Percentiles rank a stretch among this genome's conserved stretches.
Conservation (phyloP, 495 filamentous ascomycete genomes). For the Trichocladium antarcticum region DNA sequence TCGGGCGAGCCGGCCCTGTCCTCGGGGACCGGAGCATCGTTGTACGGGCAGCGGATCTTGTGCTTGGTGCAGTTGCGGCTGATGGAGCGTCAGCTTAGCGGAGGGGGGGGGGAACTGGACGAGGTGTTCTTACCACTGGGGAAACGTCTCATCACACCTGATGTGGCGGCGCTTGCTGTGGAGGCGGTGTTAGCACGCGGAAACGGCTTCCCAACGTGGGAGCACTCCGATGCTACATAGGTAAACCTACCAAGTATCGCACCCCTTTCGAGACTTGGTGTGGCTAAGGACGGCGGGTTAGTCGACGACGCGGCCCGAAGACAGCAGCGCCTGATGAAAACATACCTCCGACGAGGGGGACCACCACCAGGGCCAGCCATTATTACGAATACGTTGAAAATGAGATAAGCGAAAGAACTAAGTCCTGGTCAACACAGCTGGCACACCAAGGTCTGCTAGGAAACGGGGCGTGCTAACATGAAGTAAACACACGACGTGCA, state of each 20-base stretch:
- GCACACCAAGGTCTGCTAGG: neutral
- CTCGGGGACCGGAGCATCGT: conserved; percentile 60
- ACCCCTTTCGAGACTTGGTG: conserved; percentile 96
- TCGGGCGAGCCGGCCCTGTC: conserved; percentile 55
- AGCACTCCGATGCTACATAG: neutral
- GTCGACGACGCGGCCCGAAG: neutral
- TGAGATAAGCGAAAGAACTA: conserved; percentile 35
- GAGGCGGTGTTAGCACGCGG: conserved; percentile 15
- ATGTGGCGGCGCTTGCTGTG: conserved; percentile 82
- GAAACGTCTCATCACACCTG: conserved; percentile 92
- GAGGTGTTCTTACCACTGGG: conserved; percentile 67
- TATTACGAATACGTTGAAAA: conserved; percentile 35
- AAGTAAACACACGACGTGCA: conserved; percentile 29
- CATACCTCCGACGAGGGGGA: conserved; percentile 53
- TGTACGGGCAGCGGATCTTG: conserved; percentile 95
- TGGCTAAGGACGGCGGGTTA: conserved; percentile 53
- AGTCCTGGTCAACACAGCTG: conserved; percentile 10
- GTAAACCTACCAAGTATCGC: conserved; percentile 64
- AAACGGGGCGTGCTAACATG: conserved; percentile 24
- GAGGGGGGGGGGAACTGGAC: neutral
- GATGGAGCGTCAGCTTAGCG: conserved; percentile 22
- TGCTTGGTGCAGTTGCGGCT: conserved; percentile 98
- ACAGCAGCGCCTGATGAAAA: conserved; percentile 4
- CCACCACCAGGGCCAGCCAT: conserved; percentile 68
- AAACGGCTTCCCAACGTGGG: neutral